Conservation (phyloP, 257 asterid species). For the Nyctanthes arbortristis region DNA sequence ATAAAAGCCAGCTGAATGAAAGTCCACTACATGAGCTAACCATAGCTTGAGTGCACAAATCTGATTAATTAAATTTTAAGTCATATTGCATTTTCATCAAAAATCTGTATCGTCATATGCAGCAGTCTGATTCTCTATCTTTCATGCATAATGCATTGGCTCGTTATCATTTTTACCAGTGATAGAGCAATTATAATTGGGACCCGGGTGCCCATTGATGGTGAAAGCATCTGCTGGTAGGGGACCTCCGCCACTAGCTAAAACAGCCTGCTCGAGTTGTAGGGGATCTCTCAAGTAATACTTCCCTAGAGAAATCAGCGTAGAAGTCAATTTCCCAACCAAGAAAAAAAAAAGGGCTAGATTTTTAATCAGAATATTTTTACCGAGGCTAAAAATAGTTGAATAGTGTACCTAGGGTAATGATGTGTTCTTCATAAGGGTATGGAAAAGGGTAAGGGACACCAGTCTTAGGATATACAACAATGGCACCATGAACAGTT, state of each 20-base stretch:
- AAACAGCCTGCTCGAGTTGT: conserved; percentile 45
- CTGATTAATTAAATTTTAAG: neutral
- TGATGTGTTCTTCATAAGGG: conserved; percentile 55
- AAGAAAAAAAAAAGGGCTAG: too few species aligned
- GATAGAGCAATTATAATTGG: conserved; percentile 62
- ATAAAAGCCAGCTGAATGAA: neutral
- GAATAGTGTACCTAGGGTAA: conserved; percentile 43
- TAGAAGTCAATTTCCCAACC: neutral
- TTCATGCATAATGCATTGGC: too few species aligned
- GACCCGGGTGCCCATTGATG: conserved; percentile 76
- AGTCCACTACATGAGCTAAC: neutral
- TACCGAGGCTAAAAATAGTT: neutral
- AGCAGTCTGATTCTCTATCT: too few species aligned
- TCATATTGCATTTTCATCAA: neutral
- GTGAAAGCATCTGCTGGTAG: conserved; percentile 58
- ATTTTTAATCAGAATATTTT: neutral
- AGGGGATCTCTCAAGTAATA: conserved; percentile 51
- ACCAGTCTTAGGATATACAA: conserved; percentile 53
- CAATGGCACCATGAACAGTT: conserved; percentile 63
- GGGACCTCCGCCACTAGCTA: conserved; percentile 58
- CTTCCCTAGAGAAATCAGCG: conserved; percentile 40
- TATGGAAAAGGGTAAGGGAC: conserved; percentile 58
- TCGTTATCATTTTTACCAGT: conserved; percentile 42
- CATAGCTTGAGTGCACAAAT: too few species aligned
- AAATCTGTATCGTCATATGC: too few species aligned